Conservation (phyloP, 305 asterid genomes). For the Stenogyne calaminthoides region DNA sequence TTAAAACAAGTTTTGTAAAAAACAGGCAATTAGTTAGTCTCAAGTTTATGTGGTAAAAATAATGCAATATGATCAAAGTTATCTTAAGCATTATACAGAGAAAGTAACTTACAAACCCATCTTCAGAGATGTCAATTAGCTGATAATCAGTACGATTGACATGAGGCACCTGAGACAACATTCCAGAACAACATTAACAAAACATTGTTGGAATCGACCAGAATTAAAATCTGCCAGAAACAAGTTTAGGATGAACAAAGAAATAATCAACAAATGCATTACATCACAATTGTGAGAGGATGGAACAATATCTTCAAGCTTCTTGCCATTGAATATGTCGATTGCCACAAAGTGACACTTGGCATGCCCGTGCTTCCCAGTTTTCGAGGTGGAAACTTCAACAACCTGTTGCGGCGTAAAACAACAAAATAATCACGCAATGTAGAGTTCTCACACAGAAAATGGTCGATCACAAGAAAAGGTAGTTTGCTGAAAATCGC, state of each 20-base stretch:
- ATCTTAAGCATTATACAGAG: background rate
- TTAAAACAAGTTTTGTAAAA: background rate
- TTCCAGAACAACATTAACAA: conserved; percentile 8
- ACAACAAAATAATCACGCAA: conserved; percentile 8
- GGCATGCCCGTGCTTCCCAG: conserved; percentile 71
- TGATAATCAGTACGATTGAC: conserved; percentile 60
- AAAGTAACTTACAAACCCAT: conserved; percentile 47
- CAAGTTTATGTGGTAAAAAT: background rate
- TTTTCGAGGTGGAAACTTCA: conserved; percentile 64
- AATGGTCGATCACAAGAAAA: background rate
- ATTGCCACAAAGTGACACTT: conserved; percentile 67
- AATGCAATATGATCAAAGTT: background rate
- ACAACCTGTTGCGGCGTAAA: conserved; percentile 41
- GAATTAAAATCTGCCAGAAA: background rate
- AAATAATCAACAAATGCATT: conserved; percentile 17
- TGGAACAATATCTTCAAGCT: conserved; percentile 65
- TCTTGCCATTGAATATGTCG: conserved; percentile 58
- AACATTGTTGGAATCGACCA: background rate
- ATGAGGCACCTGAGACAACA: conserved; percentile 50
- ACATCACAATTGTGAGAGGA: conserved; percentile 68
- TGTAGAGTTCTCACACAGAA: background rate
- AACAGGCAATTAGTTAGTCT: background rate
- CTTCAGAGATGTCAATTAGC: conserved; percentile 55
- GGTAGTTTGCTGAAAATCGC: background rate
- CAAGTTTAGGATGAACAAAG: background rate